phyloP scores from a whole-genome alignment of 768 basidiomycete genomes.

The Auricularia heimuer region DNA sequence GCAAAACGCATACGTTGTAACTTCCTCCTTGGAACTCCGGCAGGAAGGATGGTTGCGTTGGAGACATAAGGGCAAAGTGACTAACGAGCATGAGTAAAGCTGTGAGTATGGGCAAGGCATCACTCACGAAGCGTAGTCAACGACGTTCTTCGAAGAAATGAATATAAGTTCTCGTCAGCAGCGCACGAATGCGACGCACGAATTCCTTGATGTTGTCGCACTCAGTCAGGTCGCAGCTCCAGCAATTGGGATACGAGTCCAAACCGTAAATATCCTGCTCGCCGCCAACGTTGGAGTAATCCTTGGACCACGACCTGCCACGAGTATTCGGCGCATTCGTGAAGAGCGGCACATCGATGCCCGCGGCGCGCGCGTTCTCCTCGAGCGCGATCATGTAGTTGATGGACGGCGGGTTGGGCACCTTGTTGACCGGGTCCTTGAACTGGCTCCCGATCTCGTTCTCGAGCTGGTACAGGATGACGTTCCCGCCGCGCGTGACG shows the following conservation, averaged over 20 bases:
- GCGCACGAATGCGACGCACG: neutral
- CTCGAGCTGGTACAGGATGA: conserved; percentile 43
- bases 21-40: conserved; percentile 1
- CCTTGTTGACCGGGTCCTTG: neutral
- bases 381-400: neutral
- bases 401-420: neutral
- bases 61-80: neutral
- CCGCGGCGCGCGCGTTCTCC: neutral
- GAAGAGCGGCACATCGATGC: neutral
- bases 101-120: neutral
- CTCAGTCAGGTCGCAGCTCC: neutral
- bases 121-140: neutral
- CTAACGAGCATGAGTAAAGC: neutral
- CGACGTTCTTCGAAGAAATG: neutral
- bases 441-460: conserved; percentile 23
- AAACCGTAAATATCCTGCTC: neutral
- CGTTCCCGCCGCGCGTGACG: conserved; percentile 46
- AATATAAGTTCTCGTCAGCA: neutral
- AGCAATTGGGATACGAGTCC: conserved; percentile 2
- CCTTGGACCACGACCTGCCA: neutral
- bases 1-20: neutral
- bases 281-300: neutral
- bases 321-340: neutral
- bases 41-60: neutral
- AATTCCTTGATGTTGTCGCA: neutral